Conservation (phyloP, 2,329 filamentous ascomycete species). For the Pseudocercospora macadamiae region DNA sequence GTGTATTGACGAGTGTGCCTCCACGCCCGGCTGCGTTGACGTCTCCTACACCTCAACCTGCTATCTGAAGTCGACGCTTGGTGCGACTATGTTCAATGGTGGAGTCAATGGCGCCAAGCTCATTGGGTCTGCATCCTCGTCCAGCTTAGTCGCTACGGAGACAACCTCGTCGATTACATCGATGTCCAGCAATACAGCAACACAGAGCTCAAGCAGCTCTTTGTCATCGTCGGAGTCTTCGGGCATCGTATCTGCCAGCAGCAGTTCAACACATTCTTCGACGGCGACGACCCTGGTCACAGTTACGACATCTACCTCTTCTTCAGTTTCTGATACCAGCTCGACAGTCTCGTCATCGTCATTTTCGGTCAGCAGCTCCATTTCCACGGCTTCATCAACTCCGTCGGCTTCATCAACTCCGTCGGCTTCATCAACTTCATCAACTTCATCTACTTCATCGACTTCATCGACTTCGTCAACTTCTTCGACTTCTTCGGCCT, state of each 20-base stretch:
- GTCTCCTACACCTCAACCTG: slow-evolving; percentile 37
- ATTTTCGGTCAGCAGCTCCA: no score
- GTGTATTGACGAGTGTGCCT: slow-evolving; percentile 38
- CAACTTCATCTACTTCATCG: no score
- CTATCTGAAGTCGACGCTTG: slow-evolving; percentile 38
- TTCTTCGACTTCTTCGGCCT: neutral
- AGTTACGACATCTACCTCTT: slow-evolving; percentile 8
- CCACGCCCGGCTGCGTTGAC: slow-evolving; percentile 36
- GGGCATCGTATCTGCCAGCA: no score
- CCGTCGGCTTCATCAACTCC: no score
- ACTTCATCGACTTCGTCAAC: slow-evolving; percentile 10
- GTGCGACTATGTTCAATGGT: slow-evolving; percentile 22
- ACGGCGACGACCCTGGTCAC: neutral
- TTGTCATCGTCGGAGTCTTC: neutral
- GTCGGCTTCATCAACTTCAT: no score
- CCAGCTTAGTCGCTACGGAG: no score
- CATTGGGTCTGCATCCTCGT: neutral
- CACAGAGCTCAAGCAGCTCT: neutral
- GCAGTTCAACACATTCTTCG: no score
- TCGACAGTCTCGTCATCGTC: slow-evolving; percentile 8
- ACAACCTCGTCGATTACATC: slow-evolving; percentile 6
- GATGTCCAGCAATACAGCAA: neutral
- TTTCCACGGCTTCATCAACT: no score
- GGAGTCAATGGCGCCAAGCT: slow-evolving; percentile 35
- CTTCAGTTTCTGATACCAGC: neutral